phyloP scores from a whole-genome alignment of 2,329 filamentous ascomycete species.

The Alternaria sp. region DNA sequence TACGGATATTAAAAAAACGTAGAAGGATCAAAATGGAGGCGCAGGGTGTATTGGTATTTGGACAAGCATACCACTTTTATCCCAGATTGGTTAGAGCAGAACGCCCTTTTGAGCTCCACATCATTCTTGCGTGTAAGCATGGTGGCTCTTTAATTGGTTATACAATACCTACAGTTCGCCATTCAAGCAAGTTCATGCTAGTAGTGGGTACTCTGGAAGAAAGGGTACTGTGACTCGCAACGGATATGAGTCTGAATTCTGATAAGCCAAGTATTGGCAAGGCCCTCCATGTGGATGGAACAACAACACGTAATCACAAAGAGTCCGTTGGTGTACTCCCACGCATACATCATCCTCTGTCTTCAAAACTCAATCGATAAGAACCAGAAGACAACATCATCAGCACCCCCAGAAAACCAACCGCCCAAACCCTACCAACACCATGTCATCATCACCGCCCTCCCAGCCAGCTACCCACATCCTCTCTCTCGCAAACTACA shows the following conservation, averaged over 20 bases:
- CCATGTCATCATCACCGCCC: neutral
- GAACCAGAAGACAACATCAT: neutral
- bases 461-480: slow-evolving; percentile 22
- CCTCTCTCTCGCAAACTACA: slow-evolving; percentile 30
- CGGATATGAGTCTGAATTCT: neutral
- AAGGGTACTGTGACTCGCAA: neutral
- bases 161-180: neutral
- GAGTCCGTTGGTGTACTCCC: no score
- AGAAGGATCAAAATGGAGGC: neutral
- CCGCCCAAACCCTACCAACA: neutral
- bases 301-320: no score
- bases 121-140: slow-evolving; percentile 1
- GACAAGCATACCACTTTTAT: neutral
- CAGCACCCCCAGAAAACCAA: neutral
- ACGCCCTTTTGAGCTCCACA: slow-evolving; percentile 8
- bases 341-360: neutral
- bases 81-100: slow-evolving; percentile 1
- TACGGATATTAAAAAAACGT: slow-evolving; percentile 6
- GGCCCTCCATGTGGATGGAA: neutral
- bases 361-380: neutral
- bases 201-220: neutral
- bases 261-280: neutral
- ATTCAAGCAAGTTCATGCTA: neutral
- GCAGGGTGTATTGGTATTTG: neutral
- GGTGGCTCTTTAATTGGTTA: neutral